Conservation (phyloP, 129 eudicot genomes). For the Ambrosia artemisiifolia region DNA sequence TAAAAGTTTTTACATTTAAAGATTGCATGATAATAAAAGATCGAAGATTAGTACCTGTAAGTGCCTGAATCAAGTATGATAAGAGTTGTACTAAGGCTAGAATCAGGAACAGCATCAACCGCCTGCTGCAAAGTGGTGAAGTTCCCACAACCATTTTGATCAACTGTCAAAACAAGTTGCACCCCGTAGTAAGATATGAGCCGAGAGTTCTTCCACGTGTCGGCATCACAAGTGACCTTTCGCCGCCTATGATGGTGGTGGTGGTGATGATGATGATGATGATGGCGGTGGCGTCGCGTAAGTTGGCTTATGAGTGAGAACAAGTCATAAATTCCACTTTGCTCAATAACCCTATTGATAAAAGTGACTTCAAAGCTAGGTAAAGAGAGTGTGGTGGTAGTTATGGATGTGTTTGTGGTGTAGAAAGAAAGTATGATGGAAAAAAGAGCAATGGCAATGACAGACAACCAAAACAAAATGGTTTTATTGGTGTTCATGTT, state of each 20-base stretch:
- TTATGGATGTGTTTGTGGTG: constrained; percentile 23
- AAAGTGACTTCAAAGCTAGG: constrained; percentile 19
- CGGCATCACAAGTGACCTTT: constrained; percentile 33
- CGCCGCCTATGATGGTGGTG: constrained; percentile 33
- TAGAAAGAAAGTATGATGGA: constrained; percentile 40
- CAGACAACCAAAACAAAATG: constrained; percentile 51
- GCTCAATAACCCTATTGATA: constrained; percentile 24
- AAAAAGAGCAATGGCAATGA: constrained; percentile 47
- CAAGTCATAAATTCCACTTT: constrained; percentile 33
- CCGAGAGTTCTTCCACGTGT: constrained; percentile 60
- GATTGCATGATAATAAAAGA: not conserved
- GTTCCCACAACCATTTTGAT: constrained; percentile 65
- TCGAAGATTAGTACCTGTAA: constrained; percentile 53
- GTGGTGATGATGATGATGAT: constrained; percentile 39
- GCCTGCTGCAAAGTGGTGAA: constrained; percentile 82
- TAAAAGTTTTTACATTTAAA: not conserved
- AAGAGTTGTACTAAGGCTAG: constrained; percentile 49
- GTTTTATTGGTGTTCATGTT: constrained; percentile 45
- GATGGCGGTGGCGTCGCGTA: not conserved
- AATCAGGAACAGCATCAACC: constrained; percentile 71
- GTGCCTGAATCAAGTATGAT: constrained; percentile 70
- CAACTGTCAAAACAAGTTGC: constrained; percentile 57
- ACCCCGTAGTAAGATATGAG: constrained; percentile 46
- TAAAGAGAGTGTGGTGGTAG: constrained; percentile 2
- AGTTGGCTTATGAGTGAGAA: constrained; percentile 13